Conservation (phyloP, 2,329 filamentous ascomycete species). For the Dactylellina haptotyla region DNA sequence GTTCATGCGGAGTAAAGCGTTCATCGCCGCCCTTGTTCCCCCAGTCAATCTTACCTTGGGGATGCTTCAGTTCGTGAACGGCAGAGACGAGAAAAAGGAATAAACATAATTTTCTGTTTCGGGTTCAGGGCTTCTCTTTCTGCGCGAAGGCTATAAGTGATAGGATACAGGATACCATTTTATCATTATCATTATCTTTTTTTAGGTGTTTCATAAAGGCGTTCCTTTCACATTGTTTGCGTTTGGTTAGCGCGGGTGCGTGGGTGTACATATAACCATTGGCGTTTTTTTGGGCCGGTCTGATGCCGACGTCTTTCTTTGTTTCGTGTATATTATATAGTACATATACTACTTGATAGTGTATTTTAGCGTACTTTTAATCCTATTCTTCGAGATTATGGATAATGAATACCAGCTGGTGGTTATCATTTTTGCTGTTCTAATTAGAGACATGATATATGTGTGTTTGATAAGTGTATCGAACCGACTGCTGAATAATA, state of each 20-base stretch:
- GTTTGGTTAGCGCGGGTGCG: constrained; percentile 11
- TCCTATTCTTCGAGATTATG: not conserved
- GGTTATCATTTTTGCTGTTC: too few relatives aligned
- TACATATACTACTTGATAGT: not conserved
- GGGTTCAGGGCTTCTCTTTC: not conserved
- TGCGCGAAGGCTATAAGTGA: not conserved
- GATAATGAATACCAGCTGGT: too few relatives aligned
- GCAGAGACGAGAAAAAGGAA: not conserved
- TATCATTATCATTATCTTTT: not conserved
- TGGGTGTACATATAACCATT: constrained; percentile 1
- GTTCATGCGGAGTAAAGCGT: not conserved
- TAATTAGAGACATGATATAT: too few relatives aligned
- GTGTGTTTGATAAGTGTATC: too few relatives aligned
- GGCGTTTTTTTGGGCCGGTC: not conserved
- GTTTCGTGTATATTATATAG: not conserved
- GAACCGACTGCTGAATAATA: too few relatives aligned
- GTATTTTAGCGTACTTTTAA: not conserved
- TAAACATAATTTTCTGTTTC: constrained; percentile 10
- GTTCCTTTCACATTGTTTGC: not conserved
- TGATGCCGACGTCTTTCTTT: not conserved
- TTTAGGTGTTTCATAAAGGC: constrained; percentile 4
- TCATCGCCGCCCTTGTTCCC: not conserved
- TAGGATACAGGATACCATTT: not conserved
- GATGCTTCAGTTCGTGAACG: not conserved
- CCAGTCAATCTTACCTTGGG: not conserved